Evolutionary conservation across 202 grass and related monocot species (phyloP).

Genomic region (Zizania palustris): DNA sequence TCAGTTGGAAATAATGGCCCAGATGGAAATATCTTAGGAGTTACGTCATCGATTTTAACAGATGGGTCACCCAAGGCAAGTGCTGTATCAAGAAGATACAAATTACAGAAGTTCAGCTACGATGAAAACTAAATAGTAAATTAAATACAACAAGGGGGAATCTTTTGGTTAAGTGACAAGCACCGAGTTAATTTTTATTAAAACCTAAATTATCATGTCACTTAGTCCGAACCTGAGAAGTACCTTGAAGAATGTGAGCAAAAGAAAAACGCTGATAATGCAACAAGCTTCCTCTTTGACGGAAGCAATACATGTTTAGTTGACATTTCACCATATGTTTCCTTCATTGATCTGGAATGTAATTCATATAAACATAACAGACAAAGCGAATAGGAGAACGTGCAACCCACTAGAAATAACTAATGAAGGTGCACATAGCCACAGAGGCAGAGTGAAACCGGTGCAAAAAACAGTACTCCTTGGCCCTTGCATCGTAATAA

Average conservation of each 20-base stretch:
- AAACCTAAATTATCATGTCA: constrained; percentile 41
- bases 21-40: constrained; percentile 73
- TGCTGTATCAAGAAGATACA: constrained; percentile 46
- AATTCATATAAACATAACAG: constrained; percentile 7
- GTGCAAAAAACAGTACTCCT: constrained; percentile 1
- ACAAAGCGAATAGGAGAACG: neutral
- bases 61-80: constrained; percentile 81
- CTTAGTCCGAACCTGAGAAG: constrained; percentile 77
- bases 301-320: constrained; percentile 34
- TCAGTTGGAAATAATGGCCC: constrained; percentile 86
- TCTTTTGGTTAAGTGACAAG: neutral
- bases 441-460: neutral
- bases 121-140: neutral
- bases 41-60: constrained; percentile 77
- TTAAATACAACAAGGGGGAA: neutral
- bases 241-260: constrained; percentile 84
- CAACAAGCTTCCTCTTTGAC: constrained; percentile 70
- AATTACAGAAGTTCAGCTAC: constrained; percentile 1
- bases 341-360: constrained; percentile 40
- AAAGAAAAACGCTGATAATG: constrained; percentile 57
- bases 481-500: neutral
- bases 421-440: neutral
- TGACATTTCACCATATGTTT: constrained; percentile 47
- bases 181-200: constrained; percentile 17
- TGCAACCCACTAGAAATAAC: neutral